Evolutionary conservation across 192 early-diverging fungal species (phyloP), one percentile per base, ranked within the genome.

Genomic region (Lunasporangiospora selenospora): DNA sequence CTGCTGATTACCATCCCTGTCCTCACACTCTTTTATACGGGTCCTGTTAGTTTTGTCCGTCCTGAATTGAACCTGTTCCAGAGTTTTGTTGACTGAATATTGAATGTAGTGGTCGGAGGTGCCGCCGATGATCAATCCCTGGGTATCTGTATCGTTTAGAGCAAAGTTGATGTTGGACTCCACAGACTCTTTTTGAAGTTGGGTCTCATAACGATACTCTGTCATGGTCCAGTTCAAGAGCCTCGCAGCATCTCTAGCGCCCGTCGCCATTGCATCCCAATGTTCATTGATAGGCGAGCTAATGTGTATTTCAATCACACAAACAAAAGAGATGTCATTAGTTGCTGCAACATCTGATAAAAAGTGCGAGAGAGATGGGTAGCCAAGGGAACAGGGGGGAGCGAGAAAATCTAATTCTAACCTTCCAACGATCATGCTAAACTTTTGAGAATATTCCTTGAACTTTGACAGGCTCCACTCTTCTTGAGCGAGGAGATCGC

Each of bases 181-280:
- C 15, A 73, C 60, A 1, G 48, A 21, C 0, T 73, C 60, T 13
- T 36, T 19, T 21, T 55, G 69, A 21, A 56, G 12, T 18, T 58
- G 67, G 16, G 15, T 51, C 19, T 58, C 55, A 43, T 62, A 73
- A 26, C 60, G 69, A 36, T 73, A 73, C 34, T 73, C 69, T 8
- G 60, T 62, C 69, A 73, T 73, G 5, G 21, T 58, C 69, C 69
- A 73, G 33, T 58, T 53, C 24, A 73, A 38, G 23, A 63, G 41
- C 21, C 4, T 32, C 10, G 69, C 59, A 24, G 69, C 69, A 34
- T 73, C 61, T 15, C 60, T 46, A 32, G 69, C 69, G 18, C 69
- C 69, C 13, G 55, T 58, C 9, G 69, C 30, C 34, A 73, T 32
- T 1, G 37, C 47, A 23, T 73, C 53, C 69, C 69, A 73, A 26